phyloP scores from a whole-genome alignment of 2,329 filamentous ascomycete genomes.

The Penicillium sp. region DNA sequence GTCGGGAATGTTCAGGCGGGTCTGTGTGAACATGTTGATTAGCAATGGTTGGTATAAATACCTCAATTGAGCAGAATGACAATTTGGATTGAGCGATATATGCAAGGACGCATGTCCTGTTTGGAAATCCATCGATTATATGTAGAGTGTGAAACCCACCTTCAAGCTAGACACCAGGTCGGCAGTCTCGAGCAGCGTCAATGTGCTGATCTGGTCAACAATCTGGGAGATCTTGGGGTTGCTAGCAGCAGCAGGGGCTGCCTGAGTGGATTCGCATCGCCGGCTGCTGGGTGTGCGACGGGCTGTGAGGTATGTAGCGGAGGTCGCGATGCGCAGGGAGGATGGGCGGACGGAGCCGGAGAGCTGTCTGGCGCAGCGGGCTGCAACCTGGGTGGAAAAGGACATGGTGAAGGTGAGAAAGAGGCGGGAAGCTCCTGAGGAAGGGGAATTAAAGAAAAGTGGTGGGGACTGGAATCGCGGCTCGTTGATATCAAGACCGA shows the following conservation, averaged over 20 bases:
- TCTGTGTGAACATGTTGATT: slow-evolving; percentile 50
- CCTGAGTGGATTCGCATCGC: slow-evolving; percentile 87
- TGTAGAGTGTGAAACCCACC: slow-evolving; percentile 53
- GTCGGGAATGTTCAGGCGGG: slow-evolving; percentile 94
- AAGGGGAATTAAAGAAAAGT: slow-evolving; percentile 9
- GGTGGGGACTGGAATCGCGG: slow-evolving; percentile 18
- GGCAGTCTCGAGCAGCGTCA: slow-evolving; percentile 95
- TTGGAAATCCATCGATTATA: background rate
- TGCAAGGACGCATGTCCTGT: background rate
- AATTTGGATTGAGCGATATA: background rate
- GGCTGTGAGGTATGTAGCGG: slow-evolving; percentile 40
- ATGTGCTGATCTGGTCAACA: slow-evolving; percentile 97
- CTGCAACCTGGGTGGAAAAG: slow-evolving; percentile 40
- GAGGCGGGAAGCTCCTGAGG: background rate
- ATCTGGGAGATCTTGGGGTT: slow-evolving; percentile 94
- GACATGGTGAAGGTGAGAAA: slow-evolving; percentile 34
- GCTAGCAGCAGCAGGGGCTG: slow-evolving; percentile 50
- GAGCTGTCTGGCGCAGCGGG: slow-evolving; percentile 45
- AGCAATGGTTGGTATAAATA: background rate
- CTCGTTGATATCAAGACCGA: slow-evolving; percentile 24
- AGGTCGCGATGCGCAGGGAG: slow-evolving; percentile 40
- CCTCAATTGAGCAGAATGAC: slow-evolving; percentile 2
- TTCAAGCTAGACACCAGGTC: slow-evolving; percentile 93
- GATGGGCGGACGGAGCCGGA: slow-evolving; percentile 39
- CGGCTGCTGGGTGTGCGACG: slow-evolving; percentile 52